Conservation (phyloP, 2,329 filamentous ascomycete species). For the Fusarium verrucosum region DNA sequence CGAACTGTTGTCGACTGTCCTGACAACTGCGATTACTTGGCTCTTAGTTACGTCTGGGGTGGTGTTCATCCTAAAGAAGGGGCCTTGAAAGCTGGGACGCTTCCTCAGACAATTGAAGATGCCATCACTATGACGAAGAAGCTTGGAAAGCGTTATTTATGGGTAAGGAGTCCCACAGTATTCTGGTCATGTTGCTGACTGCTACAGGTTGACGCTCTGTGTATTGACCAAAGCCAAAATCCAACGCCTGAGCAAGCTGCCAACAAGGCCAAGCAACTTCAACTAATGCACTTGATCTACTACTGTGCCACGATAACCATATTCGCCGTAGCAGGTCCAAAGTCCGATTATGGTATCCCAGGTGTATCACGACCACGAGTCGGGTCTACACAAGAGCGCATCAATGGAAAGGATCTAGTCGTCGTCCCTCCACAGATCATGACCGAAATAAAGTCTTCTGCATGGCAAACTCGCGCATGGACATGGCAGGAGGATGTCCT, state of each 20-base stretch:
- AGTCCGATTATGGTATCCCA: not conserved
- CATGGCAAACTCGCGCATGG: not conserved
- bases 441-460: not conserved
- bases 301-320: not conserved
- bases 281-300: not conserved
- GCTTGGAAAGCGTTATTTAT: not conserved
- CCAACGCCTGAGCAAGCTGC: not conserved
- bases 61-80: not conserved
- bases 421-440: not conserved
- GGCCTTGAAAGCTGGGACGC: not conserved
- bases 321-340: not conserved
- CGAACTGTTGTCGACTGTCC: not conserved
- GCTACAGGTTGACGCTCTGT: not conserved
- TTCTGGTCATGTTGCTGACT: rapidly evolving
- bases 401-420: not conserved
- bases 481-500: not conserved
- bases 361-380: not conserved
- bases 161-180: rapidly evolving
- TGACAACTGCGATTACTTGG: not conserved
- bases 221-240: not conserved
- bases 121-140: not conserved
- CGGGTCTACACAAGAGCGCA: not conserved
- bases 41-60: not conserved
- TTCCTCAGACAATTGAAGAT: not conserved
- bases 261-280: not conserved